phyloP scores from a whole-genome alignment of 441 rosid genomes.

The Breynia disticha region DNA sequence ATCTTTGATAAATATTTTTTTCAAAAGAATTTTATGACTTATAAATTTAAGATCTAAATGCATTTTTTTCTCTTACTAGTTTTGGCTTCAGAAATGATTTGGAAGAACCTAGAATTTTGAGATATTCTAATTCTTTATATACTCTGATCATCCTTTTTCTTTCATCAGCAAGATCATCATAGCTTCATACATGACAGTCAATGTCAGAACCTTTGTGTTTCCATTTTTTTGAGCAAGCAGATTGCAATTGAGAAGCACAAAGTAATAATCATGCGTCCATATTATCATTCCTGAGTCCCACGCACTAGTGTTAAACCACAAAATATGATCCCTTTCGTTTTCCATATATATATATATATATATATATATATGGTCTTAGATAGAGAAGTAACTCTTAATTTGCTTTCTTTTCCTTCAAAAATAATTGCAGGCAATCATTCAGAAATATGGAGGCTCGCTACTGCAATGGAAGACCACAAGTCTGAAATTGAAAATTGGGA shows the following conservation, averaged over 20 bases:
- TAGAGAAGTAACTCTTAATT: not conserved
- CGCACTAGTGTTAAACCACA: not conserved
- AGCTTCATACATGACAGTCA: not conserved
- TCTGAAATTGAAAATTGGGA: constrained; percentile 97
- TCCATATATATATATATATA: not conserved
- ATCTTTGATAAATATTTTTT: too few relatives aligned
- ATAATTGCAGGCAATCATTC: constrained; percentile 59
- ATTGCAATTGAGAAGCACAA: not conserved
- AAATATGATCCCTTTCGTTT: not conserved
- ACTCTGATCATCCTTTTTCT: too few relatives aligned
- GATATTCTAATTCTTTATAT: too few relatives aligned
- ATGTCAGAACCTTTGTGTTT: not conserved
- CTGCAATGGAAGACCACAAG: constrained; percentile 77
- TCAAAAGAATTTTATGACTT: too few relatives aligned
- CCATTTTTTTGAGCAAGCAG: not conserved
- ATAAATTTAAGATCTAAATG: too few relatives aligned
- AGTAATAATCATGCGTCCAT: not conserved
- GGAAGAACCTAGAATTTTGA: too few relatives aligned
- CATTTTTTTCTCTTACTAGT: too few relatives aligned
- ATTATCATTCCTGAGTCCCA: not conserved
- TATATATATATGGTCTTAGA: not conserved
- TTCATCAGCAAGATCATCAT: too few relatives aligned
- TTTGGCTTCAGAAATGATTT: too few relatives aligned
- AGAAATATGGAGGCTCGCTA: constrained; percentile 73
- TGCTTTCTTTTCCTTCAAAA: constrained; percentile 10